phyloP scores from a whole-genome alignment of 179 eudicot species.

The Carnegiea gigantea region DNA sequence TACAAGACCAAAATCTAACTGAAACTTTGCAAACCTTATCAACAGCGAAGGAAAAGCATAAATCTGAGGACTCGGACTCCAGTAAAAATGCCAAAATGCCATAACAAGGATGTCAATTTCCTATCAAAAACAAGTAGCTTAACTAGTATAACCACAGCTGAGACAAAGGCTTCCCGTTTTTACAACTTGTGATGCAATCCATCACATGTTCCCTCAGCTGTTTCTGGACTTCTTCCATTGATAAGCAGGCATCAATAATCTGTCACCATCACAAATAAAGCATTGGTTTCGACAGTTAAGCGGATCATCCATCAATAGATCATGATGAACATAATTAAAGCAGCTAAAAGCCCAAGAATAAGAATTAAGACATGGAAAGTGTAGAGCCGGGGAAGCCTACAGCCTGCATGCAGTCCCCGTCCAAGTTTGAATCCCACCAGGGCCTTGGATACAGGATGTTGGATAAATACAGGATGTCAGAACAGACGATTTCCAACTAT shows the following conservation, averaged over 20 bases:
- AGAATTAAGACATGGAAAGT: too few species aligned
- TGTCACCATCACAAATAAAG: slow-evolving; percentile 17
- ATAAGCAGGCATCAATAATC: slow-evolving; percentile 66
- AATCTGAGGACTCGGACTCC: neutral
- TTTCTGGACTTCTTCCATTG: slow-evolving; percentile 78
- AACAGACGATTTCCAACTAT: too few species aligned
- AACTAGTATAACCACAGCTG: slow-evolving; percentile 52
- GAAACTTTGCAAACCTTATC: neutral
- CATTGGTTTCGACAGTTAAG: too few species aligned
- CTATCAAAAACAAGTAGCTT: neutral
- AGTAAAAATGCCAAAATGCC: neutral
- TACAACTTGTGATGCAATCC: slow-evolving; percentile 56
- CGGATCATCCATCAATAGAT: too few species aligned
- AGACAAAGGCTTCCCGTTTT: slow-evolving; percentile 64
- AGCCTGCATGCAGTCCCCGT: too few species aligned
- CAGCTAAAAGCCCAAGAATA: too few species aligned
- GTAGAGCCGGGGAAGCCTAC: too few species aligned
- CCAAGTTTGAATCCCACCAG: too few species aligned
- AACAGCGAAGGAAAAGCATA: neutral
- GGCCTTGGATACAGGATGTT: too few species aligned
- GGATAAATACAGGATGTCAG: too few species aligned
- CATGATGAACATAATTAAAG: too few species aligned
- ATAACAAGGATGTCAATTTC: too few species aligned
- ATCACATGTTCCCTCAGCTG: slow-evolving; percentile 47
- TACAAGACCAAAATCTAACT: neutral